Base-by-base conservation (phyloP, 1,284 basidiomycete genomes). In the Leucoagaricus sp. region DNA sequence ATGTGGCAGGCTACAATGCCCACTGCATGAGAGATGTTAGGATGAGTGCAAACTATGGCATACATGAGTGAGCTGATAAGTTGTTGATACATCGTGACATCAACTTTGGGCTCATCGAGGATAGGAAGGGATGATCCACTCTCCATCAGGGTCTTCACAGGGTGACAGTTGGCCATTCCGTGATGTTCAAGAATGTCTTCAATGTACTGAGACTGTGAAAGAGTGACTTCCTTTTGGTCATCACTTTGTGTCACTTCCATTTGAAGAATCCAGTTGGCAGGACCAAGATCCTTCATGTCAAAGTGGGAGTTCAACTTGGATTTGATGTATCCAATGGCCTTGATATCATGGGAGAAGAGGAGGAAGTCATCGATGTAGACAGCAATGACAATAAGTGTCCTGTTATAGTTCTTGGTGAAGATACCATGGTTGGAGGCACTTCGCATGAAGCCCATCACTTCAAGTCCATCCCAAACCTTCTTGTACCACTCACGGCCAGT, bases 121-220 rank as follows among this genome's bases (percentile, higher is more conserved):
- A 38, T 15, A 38, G 4, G 36, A 15, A 38, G 36, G 7, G 15
- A 9, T 4, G 17, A n/a, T 4, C 7, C 17, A n/a, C 36, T 52
- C 36, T 40, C n/a, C n/a, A 52, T 52, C 13, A 36, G 49, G 9
- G 49, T 52, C 4, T 26, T 40, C 21, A 52, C 49, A 9, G 34
- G 49, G 8, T 36, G 21, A 36, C 49, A 52, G 9, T 52, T 28
- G 6, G 17, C 33, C 49, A 52, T 52, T 1, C 36, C 23, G 28
- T 40, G 41, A 31, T 36, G 36, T 23, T 52, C 29, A 5, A 52
- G 49, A 15, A 52, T 52, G 36, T 52, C 34, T 5, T 40, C 19
- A 26, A 41, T 59, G 29, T 17, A 49, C 12, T 12, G 15, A 13
- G 12, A 19, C 13, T 49, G 44, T 12, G 36, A 38, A 38, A 38